Base-by-base conservation (phyloP, 495 filamentous ascomycete genomes). In the Podospora tetraspora region DNA sequence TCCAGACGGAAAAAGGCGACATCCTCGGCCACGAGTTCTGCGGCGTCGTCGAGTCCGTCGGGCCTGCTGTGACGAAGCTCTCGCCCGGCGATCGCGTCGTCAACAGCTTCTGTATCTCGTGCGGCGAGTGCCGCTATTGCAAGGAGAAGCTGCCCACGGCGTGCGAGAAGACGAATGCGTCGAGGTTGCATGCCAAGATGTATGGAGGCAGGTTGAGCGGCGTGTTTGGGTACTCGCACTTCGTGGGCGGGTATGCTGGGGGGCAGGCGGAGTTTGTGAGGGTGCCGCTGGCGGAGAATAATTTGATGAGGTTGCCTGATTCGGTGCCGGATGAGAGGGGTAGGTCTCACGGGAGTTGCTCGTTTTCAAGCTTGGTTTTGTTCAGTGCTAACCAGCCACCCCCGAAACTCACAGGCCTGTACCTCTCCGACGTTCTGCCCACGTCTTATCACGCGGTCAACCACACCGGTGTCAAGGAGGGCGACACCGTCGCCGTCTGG, bases 211-310 rank as follows among this genome's bases (percentile, higher is more conserved):
- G 79, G 11, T 86, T 87, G 8, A 58, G 68, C 63, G 89, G 88
- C 19, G 64, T 68, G 29, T 68, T 68, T 59, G 67, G 61, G 8
- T 69, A 69, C 56, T 69, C 67, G 21, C 67, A 69, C 32, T 64
- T 69, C 19, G 23, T 22, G 1, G 67, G 67, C 0, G 67, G 67
- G n/a, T 69, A 52, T 19, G 67, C 62, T 19, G 89, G 89, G 24
- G 88, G 89, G 1, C 89, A 92, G 74, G 86, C 89, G 0, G 89
- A 91, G 75, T 91, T 88, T 71, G 81, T 87, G 12, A 83, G 89
- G 3, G 87, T 90, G 6, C 89, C 89, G 1, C 84, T 82, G 52
- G 89, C 86, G 19, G 87, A 90, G 63, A 81, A 88, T 66, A 92
- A 90, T 64, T 80, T 91, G 13, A 79, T 92, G 16, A 82, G 83